phyloP scores from a whole-genome alignment of 1,139 yeast species.

The Kazachstania sp. region DNA sequence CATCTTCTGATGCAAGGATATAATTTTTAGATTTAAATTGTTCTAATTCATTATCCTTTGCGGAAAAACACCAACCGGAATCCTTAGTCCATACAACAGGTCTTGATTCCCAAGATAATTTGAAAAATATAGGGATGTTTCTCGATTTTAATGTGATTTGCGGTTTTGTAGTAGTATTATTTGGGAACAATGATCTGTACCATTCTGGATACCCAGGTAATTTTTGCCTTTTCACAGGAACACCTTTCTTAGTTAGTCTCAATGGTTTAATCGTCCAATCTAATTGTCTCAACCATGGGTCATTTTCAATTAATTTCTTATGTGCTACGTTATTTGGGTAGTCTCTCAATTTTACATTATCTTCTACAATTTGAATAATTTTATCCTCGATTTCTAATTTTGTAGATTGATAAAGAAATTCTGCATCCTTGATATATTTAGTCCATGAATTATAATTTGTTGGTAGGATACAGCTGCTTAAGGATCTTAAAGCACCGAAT shows the following conservation, averaged over 20 bases:
- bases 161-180: slow-evolving; percentile 37
- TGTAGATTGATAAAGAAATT: slow-evolving; percentile 52
- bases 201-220: slow-evolving; percentile 91
- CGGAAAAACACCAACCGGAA: slow-evolving; percentile 86
- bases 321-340: slow-evolving; percentile 20
- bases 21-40: slow-evolving; percentile 48
- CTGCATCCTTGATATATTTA: slow-evolving; percentile 60
- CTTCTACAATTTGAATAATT: slow-evolving; percentile 52
- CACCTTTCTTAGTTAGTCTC: slow-evolving; percentile 60
- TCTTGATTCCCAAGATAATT: slow-evolving; percentile 75
- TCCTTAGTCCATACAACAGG: slow-evolving; percentile 75
- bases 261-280: slow-evolving; percentile 72
- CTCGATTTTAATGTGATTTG: slow-evolving; percentile 66
- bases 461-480: slow-evolving; percentile 75
- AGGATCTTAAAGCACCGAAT: slow-evolving; percentile 73
- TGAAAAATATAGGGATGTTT: slow-evolving; percentile 64
- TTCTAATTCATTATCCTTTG: slow-evolving; percentile 34
- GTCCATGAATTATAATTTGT: slow-evolving; percentile 65
- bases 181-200: slow-evolving; percentile 68
- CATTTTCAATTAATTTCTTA: slow-evolving; percentile 30
- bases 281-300: slow-evolving; percentile 86
- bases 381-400: slow-evolving; percentile 49
- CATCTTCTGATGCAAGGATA: slow-evolving; percentile 22
- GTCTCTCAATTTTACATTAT: slow-evolving; percentile 41
- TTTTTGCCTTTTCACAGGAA: slow-evolving; percentile 70